phyloP scores from a whole-genome alignment of 768 basidiomycete species.

The Podaxis sp. region DNA sequence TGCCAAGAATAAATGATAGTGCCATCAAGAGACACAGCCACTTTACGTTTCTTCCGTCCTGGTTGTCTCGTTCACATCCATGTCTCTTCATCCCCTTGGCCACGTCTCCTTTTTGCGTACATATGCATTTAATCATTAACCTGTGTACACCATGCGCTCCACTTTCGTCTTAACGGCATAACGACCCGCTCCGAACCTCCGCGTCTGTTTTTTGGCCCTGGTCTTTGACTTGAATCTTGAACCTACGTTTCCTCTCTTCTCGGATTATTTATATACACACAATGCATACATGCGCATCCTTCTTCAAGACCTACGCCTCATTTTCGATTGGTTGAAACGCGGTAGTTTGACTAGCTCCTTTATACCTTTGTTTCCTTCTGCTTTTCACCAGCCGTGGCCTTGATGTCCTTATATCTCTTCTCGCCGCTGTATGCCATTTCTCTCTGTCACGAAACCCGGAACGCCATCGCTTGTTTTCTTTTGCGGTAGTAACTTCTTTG shows the following conservation, averaged over 20 bases:
- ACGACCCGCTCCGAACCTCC: neutral
- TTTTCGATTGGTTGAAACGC: neutral
- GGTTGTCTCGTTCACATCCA: neutral
- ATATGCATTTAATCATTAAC: constrained; percentile 1
- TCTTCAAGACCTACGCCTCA: neutral
- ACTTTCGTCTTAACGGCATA: neutral
- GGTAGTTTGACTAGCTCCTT: neutral
- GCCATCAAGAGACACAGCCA: neutral
- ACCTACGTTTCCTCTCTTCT: neutral
- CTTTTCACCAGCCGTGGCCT: neutral
- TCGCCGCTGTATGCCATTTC: neutral
- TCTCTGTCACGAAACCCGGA: too few relatives aligned
- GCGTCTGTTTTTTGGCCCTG: neutral
- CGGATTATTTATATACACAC: neutral
- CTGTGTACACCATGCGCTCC: neutral
- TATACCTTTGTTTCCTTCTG: neutral
- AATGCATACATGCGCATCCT: neutral
- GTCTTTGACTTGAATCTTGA: neutral
- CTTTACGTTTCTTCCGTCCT: neutral
- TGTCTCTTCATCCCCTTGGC: too few relatives aligned
- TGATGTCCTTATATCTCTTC: neutral
- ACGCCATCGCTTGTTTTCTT: too few relatives aligned
- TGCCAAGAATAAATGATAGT: constrained; percentile 56
- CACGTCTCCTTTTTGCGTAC: neutral
- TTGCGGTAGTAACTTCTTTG: neutral